These are phyloP conservation scores for Pholiota conissans DNA, from an alignment of 768 basidiomycete genomes.

Conservation along the genomic window DNA sequence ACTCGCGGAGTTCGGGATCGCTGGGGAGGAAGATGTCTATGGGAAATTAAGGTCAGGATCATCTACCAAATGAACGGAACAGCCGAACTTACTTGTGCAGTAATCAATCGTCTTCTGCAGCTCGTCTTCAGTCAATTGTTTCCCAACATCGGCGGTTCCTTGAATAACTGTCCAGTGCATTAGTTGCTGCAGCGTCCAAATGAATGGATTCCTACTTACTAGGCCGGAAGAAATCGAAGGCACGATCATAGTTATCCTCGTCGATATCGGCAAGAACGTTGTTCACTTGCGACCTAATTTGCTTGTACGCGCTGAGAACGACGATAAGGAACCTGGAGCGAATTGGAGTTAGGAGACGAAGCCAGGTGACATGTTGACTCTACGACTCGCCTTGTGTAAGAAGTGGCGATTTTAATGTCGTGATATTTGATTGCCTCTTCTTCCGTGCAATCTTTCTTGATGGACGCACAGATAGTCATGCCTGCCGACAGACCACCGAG, in stretches of 20 bases:
- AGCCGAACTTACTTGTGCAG: conserved; percentile 8
- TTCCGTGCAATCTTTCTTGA: conserved; percentile 31
- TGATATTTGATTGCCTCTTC: conserved; percentile 29
- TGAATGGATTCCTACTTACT: conserved; percentile 20
- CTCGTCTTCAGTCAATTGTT: conserved; percentile 8
- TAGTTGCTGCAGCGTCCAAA: not conserved
- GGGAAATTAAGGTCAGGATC: not conserved
- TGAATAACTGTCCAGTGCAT: conserved; percentile 22
- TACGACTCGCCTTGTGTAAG: conserved; percentile 36
- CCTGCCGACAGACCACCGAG: conserved; percentile 39
- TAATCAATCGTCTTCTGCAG: conserved; percentile 9
- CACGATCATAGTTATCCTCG: conserved; percentile 48
- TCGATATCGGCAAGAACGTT: conserved; percentile 43
- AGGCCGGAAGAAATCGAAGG: conserved; percentile 45
- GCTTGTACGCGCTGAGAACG: conserved; percentile 49
- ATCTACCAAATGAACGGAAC: not conserved
- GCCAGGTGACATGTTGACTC: too few relatives aligned
- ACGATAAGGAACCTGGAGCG: conserved; percentile 42
- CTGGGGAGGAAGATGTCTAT: conserved; percentile 10
- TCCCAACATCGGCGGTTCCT: conserved; percentile 26
- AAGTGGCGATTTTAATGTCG: conserved; percentile 29
- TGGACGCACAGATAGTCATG: conserved; percentile 29
- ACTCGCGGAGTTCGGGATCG: conserved; percentile 8
- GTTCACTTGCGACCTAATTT: conserved; percentile 41
- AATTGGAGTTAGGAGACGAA: not conserved